Base-by-base conservation (phyloP, 371 early-diverging fungal species). In the Actinomortierella wolfii region DNA sequence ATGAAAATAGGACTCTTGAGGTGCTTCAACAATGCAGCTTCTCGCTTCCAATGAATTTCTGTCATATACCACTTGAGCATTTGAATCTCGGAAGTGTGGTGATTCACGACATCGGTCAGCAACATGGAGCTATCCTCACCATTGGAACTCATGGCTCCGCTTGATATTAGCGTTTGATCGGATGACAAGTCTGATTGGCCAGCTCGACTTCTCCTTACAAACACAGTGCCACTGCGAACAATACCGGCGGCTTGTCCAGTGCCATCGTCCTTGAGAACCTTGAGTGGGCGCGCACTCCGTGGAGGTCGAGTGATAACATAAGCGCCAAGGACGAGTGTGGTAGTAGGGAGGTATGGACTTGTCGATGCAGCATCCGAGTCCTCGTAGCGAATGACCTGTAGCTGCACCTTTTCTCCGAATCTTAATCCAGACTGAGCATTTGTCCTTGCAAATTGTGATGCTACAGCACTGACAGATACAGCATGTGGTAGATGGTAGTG, bases 41-140 rank as follows among this genome's bases (percentile, higher is more conserved):
- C 74, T 1, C 74, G 74, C 48, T 73, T 73, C 74, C 74, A 73
- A 20, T 73, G 74, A 14, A 67, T 29, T 49, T 73, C 74, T 18
- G 74, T 73, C 67, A 67, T 63, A 54, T 73, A 73, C 74, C 74
- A 73, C 29, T 73, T 73, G 43, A 73, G 23, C 2, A 63, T 67
- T 26, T 56, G 56, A 3, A 54, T 40, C 43, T 73, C 74, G 26
- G 63, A 73, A 11, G 74, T 73, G 40, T 73, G 74, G 26, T 73
- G 74, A 41, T 73, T 73, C 49, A 67, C 74, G 39, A 57, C 67
- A 23, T 73, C 74, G 18, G 74, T 73, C 49, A 73, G 39, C 7
- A 73, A 60, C 74, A 73, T 73, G 3, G 74, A 67, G 18, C 74
- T 73, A 15, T 67, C 61, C 18, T 56, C 67, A 2, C 54, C 50